phyloP scores from a whole-genome alignment of 306 rosid genomes.

The Prosopis cineraria region DNA sequence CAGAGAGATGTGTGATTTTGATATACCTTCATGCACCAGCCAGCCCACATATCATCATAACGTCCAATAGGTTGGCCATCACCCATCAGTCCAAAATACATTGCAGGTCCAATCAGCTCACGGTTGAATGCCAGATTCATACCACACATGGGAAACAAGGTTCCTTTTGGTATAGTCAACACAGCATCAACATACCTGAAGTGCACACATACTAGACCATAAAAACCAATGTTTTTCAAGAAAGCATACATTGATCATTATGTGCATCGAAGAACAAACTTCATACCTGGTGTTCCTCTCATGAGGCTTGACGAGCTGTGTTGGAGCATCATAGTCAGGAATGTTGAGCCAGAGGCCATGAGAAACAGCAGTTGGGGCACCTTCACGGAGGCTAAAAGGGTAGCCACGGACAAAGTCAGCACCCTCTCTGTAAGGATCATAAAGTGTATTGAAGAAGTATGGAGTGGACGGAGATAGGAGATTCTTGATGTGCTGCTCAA shows the following conservation, averaged over 20 bases:
- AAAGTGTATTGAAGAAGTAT: constrained; percentile 48
- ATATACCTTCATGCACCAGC: constrained; percentile 54
- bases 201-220: constrained; percentile 31
- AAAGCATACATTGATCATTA: neutral
- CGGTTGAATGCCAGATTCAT: constrained; percentile 56
- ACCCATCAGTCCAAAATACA: constrained; percentile 63
- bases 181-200: constrained; percentile 53
- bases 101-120: constrained; percentile 52
- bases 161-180: constrained; percentile 52
- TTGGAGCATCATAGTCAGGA: constrained; percentile 66
- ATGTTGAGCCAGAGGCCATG: constrained; percentile 71
- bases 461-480: constrained; percentile 50
- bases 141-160: constrained; percentile 57
- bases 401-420: constrained; percentile 63
- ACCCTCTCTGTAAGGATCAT: constrained; percentile 59
- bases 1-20: neutral
- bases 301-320: constrained; percentile 60
- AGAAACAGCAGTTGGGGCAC: constrained; percentile 52
- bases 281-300: constrained; percentile 54
- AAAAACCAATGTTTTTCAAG: neutral
- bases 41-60: constrained; percentile 62
- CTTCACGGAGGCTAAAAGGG: constrained; percentile 59
- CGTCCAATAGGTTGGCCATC: constrained; percentile 54
- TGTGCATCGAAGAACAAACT: neutral
- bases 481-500: constrained; percentile 48